Conservation (phyloP, 2,329 filamentous ascomycete genomes). For the Annulohypoxylon truncatum region DNA sequence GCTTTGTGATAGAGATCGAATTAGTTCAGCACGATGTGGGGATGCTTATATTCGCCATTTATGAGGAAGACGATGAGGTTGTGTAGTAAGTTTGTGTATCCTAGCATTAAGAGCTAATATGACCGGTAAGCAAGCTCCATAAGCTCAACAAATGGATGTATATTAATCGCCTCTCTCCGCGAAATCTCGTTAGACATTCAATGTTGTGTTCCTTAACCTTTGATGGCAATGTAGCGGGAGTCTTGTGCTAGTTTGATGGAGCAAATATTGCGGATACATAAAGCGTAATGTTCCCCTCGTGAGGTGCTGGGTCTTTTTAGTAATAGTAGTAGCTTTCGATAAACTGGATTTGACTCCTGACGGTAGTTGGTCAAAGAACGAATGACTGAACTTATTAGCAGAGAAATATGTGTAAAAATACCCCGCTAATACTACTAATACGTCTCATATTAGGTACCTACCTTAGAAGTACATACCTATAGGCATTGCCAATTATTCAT, state of each 20-base stretch:
- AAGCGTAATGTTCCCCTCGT: constrained; percentile 22
- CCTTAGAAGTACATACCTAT: too few relatives aligned
- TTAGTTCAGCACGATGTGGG: constrained; percentile 17
- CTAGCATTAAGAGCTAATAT: constrained; percentile 2
- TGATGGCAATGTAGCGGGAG: constrained; percentile 2
- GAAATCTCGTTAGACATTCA: constrained; percentile 19
- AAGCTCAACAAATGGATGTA: constrained; percentile 11
- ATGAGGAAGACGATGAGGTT: constrained; percentile 9
- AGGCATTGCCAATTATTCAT: not conserved
- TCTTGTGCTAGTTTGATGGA: constrained; percentile 22
- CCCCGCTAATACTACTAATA: constrained; percentile 25
- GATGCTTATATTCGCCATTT: constrained; percentile 7
- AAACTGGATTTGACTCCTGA: constrained; percentile 11
- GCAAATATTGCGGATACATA: constrained; percentile 25
- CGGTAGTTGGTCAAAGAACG: constrained; percentile 19
- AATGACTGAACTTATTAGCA: constrained; percentile 16
- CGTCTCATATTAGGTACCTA: not conserved
- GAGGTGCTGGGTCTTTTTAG: constrained; percentile 14
- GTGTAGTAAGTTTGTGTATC: constrained; percentile 3
- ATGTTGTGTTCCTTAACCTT: constrained; percentile 20
- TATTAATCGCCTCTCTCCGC: constrained; percentile 5
- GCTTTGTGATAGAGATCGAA: constrained; percentile 27
- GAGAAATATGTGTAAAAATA: not conserved
- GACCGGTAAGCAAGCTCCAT: not conserved
- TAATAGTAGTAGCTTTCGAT: constrained; percentile 13